Base-by-base conservation (phyloP, 164 flowering plant genomes). In the Nelumbo lutea region DNA sequence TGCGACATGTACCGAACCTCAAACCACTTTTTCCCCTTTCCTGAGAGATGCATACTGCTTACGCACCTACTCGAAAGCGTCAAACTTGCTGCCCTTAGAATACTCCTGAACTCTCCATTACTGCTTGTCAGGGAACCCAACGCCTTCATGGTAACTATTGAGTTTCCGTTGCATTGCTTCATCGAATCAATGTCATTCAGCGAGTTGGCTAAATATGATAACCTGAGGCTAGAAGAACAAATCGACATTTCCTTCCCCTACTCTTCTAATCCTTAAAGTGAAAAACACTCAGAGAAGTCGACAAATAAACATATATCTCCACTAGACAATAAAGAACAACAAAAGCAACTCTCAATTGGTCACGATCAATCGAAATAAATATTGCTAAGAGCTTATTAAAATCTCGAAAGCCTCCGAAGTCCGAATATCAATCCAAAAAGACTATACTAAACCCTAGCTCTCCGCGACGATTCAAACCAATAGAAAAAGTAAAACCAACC, bases 161-260 rank as follows among this genome's bases (percentile, higher is more conserved):
- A n/a, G 57, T 62, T 66, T 57, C 45, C 9, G 13, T 59, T 47
- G 46, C 68, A 52, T 39, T 70, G 41, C 42, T 47, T 53, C n/a
- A 14, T 27, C n/a, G 52, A 64, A 63, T 47, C 65, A 39, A 45
- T 43, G 61, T 69, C 68, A 51, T 38, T 65, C 41, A 66, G 38
- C 38, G 56, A 10, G 27, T 60, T 44, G 58, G 13, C 55, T 59
- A 40, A 42, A 42, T 58, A 47, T 27, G 43, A 56, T 47, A 45
- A 52, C 42, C 68, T 56, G 39, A 70, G 42, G 44, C 66, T 73
- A 27, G 65, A 63, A 61, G 71, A 66, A 44, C 67, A 66, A 45
- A 62, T 38, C 6, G 68, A 66, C 76, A 73, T 77, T 9, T 11
- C 59, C 55, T 42, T 51, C 9, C 2, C 50, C 38, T 40, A 9